phyloP scores from a whole-genome alignment of 768 basidiomycete genomes.

The Pholiota molesta region DNA sequence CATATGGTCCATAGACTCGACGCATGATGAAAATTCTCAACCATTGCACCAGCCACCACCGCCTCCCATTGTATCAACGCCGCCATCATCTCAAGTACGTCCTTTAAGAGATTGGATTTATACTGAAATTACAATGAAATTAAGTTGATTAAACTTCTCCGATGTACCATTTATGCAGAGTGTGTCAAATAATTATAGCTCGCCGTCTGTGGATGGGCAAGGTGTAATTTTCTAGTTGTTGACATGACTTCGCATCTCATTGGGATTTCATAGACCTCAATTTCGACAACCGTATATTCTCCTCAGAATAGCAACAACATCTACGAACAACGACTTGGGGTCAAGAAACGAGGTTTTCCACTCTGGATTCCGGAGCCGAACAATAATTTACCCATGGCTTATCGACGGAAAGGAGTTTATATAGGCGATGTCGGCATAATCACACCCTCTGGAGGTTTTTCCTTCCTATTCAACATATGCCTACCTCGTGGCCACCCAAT shows the following conservation, averaged over 20 bases:
- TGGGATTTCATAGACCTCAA: neutral
- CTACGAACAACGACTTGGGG: slow-evolving; percentile 15
- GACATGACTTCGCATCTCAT: no score
- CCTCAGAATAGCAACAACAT: slow-evolving; percentile 8
- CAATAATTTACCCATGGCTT: slow-evolving; percentile 9
- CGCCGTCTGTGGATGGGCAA: neutral
- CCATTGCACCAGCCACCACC: neutral
- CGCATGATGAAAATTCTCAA: neutral
- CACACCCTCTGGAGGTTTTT: slow-evolving; percentile 7
- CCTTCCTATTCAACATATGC: slow-evolving; percentile 20
- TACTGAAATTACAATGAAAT: no score
- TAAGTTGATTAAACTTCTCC: neutral
- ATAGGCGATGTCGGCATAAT: slow-evolving; percentile 22
- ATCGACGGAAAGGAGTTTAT: slow-evolving; percentile 8
- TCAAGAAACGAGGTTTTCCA: slow-evolving; percentile 17
- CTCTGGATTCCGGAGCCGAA: slow-evolving; percentile 21
- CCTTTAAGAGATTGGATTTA: no score
- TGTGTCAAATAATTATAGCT: neutral
- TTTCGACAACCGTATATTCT: neutral
- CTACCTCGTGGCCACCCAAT: slow-evolving; percentile 11
- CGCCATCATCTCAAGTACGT: no score
- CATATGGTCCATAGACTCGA: neutral
- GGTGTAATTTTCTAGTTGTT: neutral
- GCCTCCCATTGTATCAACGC: no score
- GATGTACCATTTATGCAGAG: neutral